phyloP scores from a whole-genome alignment of 192 early-diverging fungal genomes.

The Powellomyces hirtus region DNA sequence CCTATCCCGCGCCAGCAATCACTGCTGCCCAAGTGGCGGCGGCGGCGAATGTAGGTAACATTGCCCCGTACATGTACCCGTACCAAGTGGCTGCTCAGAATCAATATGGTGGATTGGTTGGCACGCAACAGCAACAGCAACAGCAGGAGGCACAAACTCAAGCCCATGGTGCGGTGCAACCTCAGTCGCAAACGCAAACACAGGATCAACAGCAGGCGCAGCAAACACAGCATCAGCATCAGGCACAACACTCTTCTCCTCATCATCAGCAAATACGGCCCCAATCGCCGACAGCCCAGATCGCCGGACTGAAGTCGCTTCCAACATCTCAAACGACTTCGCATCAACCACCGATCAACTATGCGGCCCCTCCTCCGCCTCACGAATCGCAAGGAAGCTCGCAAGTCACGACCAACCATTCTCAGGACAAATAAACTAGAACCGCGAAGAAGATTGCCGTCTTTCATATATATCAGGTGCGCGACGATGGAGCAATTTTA shows the following conservation, averaged over 20 bases:
- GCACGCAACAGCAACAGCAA: conserved; percentile 5
- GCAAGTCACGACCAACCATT: too few species aligned
- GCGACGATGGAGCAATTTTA: too few species aligned
- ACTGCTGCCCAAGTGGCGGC: too few species aligned
- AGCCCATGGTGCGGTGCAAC: neutral
- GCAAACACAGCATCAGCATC: neutral
- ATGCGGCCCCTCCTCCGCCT: too few species aligned
- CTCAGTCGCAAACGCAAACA: neutral
- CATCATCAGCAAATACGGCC: neutral
- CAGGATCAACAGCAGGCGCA: neutral
- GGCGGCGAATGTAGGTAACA: neutral
- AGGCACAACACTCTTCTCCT: neutral
- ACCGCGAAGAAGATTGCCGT: too few species aligned
- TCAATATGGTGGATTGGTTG: neutral
- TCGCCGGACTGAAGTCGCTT: too few species aligned
- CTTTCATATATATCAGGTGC: too few species aligned
- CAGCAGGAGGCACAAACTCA: neutral
- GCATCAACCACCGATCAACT: too few species aligned
- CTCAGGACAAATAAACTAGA: too few species aligned
- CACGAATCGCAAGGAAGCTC: too few species aligned
- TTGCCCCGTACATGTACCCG: neutral
- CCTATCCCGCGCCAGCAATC: neutral
- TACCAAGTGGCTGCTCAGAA: neutral
- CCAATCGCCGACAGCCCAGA: too few species aligned
- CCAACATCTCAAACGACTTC: too few species aligned